Conservation (phyloP, 345 rosid species). For the Salix arbutifolia region DNA sequence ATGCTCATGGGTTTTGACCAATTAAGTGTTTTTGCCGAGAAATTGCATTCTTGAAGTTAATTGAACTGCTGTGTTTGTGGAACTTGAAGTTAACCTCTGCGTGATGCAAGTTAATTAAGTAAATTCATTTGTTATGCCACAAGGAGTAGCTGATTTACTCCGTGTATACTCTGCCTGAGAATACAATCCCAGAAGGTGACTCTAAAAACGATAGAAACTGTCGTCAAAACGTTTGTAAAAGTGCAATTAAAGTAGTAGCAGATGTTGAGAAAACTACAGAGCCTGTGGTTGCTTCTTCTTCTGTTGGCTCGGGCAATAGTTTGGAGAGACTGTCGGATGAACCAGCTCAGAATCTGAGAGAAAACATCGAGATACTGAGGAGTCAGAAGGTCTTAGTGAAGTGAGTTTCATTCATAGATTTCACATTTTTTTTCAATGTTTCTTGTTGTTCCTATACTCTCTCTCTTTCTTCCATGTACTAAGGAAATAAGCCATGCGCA, state of each 20-base stretch:
- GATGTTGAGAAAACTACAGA: slow-evolving; percentile 50
- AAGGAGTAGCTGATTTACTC: no score
- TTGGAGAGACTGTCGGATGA: slow-evolving; percentile 54
- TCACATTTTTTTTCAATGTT: neutral
- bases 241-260: slow-evolving; percentile 31
- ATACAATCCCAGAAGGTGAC: slow-evolving; percentile 33
- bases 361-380: slow-evolving; percentile 52
- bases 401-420: slow-evolving; percentile 36
- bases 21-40: no score
- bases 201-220: slow-evolving; percentile 20
- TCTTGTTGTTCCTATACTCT: neutral
- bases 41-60: no score
- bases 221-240: slow-evolving; percentile 25
- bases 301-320: slow-evolving; percentile 72
- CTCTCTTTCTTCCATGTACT: neutral
- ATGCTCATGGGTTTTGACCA: no score
- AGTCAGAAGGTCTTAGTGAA: slow-evolving; percentile 63
- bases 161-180: no score
- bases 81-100: no score
- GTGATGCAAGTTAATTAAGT: no score
- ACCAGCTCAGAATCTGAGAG: slow-evolving; percentile 47
- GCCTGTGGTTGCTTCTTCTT: slow-evolving; percentile 55
- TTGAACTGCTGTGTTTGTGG: no score
- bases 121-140: no score
- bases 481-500: slow-evolving; percentile 22